These are phyloP conservation scores for Penicillium sumatraense DNA, from an alignment of 2,329 filamentous ascomycete genomes.

Conservation along the genomic window DNA sequence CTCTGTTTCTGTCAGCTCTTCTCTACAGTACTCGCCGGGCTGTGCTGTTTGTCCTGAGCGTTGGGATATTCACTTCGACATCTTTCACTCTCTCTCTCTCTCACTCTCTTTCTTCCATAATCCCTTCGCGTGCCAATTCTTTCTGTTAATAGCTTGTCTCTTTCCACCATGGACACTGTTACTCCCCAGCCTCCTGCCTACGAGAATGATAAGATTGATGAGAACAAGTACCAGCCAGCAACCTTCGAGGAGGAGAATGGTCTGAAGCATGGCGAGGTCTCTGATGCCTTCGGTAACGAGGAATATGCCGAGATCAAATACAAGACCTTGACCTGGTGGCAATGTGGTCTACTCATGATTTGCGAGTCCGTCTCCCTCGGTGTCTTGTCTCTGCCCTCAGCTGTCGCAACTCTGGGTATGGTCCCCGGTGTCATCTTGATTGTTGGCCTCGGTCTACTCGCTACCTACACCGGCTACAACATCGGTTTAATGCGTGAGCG, in stretches of 20 bases:
- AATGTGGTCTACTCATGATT: conserved; percentile 32
- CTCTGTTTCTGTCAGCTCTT: not conserved
- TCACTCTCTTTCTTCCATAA: not conserved
- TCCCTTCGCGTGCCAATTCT: too few species aligned
- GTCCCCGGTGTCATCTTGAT: conserved; percentile 57
- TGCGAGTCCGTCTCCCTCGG: conserved; percentile 32
- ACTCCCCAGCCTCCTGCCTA: conserved; percentile 22
- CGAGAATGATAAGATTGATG: conserved; percentile 26
- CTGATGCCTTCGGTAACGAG: conserved; percentile 30
- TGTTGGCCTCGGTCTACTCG: conserved; percentile 57
- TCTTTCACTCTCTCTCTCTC: not conserved
- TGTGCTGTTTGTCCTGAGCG: not conserved
- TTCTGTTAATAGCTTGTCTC: not conserved
- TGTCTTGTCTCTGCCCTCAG: conserved; percentile 27
- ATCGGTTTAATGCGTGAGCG: conserved; percentile 62
- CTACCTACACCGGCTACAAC: conserved; percentile 64
- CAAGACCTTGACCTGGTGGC: conserved; percentile 33
- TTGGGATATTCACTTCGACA: not conserved
- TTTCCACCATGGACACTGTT: conserved; percentile 21
- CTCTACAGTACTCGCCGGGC: not conserved
- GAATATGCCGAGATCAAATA: conserved; percentile 32
- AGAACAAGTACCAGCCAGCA: conserved; percentile 18
- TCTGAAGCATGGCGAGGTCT: conserved; percentile 27
- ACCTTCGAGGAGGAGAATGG: conserved; percentile 21
- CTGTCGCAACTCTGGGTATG: conserved; percentile 27